These are phyloP conservation scores for Candida ascalaphidarum DNA, from an alignment of 805 yeast genomes.

Conservation along the genomic window DNA sequence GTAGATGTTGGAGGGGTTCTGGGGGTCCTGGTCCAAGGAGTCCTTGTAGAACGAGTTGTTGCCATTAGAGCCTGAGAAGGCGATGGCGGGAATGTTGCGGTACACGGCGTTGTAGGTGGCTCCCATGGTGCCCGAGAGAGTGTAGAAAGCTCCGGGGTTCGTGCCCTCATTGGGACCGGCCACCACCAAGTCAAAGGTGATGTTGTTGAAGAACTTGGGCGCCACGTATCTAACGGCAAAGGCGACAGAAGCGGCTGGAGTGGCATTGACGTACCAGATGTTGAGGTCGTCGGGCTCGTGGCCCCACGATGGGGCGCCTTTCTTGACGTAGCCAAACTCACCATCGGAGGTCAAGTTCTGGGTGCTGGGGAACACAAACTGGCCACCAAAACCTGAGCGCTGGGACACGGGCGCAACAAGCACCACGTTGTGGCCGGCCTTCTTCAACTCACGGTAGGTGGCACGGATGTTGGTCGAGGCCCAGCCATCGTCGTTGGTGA, in stretches of 20 bases:
- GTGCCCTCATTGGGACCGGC: constrained; percentile 48
- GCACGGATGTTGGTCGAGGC: constrained; percentile 51
- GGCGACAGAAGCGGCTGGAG: constrained; percentile 46
- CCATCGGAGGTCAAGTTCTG: constrained; percentile 34
- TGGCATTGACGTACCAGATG: constrained; percentile 47
- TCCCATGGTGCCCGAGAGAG: constrained; percentile 45
- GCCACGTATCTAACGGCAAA: constrained; percentile 39
- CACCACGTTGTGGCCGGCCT: constrained; percentile 42
- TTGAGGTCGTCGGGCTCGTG: constrained; percentile 6
- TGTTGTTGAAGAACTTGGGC: constrained; percentile 36
- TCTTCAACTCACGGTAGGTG: constrained; percentile 36
- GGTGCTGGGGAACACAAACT: constrained; percentile 34
- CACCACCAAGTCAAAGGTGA: constrained; percentile 39
- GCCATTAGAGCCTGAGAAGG: constrained; percentile 41
- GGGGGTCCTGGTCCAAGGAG: constrained; percentile 28
- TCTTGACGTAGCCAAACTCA: constrained; percentile 11
- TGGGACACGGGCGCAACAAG: constrained; percentile 45
- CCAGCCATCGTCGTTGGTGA: constrained; percentile 54
- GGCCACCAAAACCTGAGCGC: constrained; percentile 50
- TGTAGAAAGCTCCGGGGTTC: constrained; percentile 33
- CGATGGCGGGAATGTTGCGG: constrained; percentile 42
- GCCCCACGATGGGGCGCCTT: constrained; percentile 1
- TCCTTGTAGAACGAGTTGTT: constrained; percentile 45
- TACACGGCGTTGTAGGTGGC: constrained; percentile 39
- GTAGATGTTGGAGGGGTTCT: constrained; percentile 36